A percentile compares a stretch with the other conserved stretches of the same genome.
Conservation (phyloP, 1,139 yeast genomes). For the Geotrichum phurueaensis region DNA sequence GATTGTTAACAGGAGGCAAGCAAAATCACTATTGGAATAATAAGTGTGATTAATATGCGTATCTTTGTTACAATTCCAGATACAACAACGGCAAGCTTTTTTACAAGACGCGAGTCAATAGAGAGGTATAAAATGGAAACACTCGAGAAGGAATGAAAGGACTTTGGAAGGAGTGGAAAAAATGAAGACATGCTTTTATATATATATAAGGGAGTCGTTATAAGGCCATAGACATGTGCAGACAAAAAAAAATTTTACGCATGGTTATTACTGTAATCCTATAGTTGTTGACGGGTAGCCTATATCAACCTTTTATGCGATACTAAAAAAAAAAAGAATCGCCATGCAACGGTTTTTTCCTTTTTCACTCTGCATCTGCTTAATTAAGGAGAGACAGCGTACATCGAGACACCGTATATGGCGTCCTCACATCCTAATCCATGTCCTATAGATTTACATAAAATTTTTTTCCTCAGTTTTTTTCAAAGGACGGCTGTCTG, state of each 20-base stretch:
- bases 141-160: not conserved
- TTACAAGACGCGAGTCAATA: no score
- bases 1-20: no score
- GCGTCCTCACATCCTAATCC: not conserved
- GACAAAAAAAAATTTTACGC: not conserved
- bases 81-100: not conserved
- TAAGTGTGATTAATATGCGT: not conserved
- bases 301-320: not conserved
- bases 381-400: not conserved
- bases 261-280: no score
- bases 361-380: not conserved
- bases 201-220: not conserved
- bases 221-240: not conserved
- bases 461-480: no score
- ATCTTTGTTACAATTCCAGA: not conserved
- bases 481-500: not conserved
- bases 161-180: not conserved
- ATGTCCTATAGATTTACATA: no score
- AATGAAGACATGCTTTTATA: not conserved
- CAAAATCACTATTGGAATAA: not conserved
- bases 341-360: not conserved
- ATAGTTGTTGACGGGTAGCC: not conserved
- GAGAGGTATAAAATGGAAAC: not conserved
- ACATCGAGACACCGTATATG: not conserved
- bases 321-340: not conserved